Percentiles rank a stretch among this genome's conserved stretches.
Evolutionary conservation across 1,284 basidiomycete species (phyloP).

Genomic region (Ceratobasidium sp.): DNA sequence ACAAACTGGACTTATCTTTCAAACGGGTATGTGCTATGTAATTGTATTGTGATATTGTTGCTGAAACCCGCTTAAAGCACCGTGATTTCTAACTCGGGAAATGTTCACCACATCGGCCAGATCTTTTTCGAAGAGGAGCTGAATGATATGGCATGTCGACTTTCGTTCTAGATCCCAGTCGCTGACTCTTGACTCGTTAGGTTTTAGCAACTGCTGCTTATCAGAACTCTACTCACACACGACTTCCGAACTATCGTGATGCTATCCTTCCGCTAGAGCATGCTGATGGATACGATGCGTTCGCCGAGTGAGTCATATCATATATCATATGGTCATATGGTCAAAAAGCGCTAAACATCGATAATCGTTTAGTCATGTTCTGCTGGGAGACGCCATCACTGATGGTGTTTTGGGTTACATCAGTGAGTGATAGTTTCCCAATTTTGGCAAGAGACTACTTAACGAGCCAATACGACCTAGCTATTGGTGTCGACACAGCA

Average conservation of each 20-base stretch:
- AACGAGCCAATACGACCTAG: background rate
- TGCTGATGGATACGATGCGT: conserved; percentile 55
- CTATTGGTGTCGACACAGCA: background rate
- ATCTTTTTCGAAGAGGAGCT: conserved; percentile 76
- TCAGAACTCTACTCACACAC: conserved; percentile 52
- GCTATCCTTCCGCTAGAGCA: conserved; percentile 52
- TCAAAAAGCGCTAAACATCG: background rate
- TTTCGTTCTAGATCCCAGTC: too few relatives aligned
- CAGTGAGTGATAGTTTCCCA: background rate
- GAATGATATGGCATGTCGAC: conserved; percentile 57
- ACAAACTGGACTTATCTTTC: conserved; percentile 53
- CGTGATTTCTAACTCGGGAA: conserved; percentile 56
- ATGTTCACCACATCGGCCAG: conserved; percentile 70
- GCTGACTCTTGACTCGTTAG: background rate
- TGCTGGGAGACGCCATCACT: conserved; percentile 1
- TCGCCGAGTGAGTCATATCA: background rate
- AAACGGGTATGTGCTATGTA: conserved; percentile 59
- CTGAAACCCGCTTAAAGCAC: too few relatives aligned
- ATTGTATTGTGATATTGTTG: too few relatives aligned
- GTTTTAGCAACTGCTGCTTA: conserved; percentile 56
- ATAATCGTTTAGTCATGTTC: background rate
- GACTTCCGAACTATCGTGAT: conserved; percentile 55
- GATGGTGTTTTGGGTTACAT: conserved; percentile 27
- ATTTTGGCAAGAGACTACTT: background rate
- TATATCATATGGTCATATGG: background rate